These are phyloP conservation scores for Pseudocercospora cruenta DNA, from an alignment of 2,329 filamentous ascomycete genomes.

Conservation along the genomic window DNA sequence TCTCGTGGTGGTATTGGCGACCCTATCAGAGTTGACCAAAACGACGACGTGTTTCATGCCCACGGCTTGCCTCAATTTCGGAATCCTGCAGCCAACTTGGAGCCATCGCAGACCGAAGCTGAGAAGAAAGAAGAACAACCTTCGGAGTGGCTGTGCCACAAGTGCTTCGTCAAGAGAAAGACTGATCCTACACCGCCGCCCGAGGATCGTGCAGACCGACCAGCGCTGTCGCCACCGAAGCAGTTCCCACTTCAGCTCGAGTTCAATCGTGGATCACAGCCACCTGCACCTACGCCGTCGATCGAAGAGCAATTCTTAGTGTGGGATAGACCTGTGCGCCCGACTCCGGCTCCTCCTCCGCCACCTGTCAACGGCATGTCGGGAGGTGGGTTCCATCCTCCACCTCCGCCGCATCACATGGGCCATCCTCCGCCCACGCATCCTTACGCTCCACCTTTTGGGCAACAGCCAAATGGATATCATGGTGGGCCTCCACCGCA, in stretches of 20 bases:
- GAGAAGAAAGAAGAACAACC: constrained; percentile 18
- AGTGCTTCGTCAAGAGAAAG: constrained; percentile 53
- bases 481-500: constrained; percentile 19
- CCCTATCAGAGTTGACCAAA: constrained; percentile 17
- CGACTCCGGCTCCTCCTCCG: constrained; percentile 22
- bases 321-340: constrained; percentile 34
- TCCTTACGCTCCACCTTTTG: constrained; percentile 31
- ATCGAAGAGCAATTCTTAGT: constrained; percentile 33
- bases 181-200: constrained; percentile 43
- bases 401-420: constrained; percentile 13
- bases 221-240: constrained; percentile 34
- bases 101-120: constrained; percentile 22
- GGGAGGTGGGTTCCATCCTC: constrained; percentile 20
- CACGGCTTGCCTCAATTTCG: constrained; percentile 32
- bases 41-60: constrained; percentile 32
- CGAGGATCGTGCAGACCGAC: constrained; percentile 31
- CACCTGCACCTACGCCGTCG: constrained; percentile 16
- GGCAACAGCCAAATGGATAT: constrained; percentile 33
- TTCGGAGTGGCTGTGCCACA: constrained; percentile 50
- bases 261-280: constrained; percentile 25
- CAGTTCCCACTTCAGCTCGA: constrained; percentile 33
- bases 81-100: constrained; percentile 26
- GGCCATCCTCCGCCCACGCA: constrained; percentile 27
- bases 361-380: constrained; percentile 20
- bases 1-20: constrained; percentile 17